Conservation (phyloP, 2,329 filamentous ascomycete species). For the Arthrobotrys sinensis region DNA sequence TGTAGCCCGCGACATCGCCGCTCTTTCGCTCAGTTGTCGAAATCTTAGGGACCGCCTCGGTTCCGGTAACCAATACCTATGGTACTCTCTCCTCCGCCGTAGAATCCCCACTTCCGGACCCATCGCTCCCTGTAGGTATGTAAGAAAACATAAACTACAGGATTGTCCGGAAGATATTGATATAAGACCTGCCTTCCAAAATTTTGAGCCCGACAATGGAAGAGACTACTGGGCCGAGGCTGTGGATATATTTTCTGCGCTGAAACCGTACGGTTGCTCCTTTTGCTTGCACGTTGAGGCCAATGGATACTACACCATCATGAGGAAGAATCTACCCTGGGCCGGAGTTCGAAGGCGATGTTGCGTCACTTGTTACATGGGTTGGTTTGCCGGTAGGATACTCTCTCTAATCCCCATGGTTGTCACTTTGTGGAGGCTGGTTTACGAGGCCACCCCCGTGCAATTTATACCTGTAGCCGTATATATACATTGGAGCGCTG, state of each 20-base stretch:
- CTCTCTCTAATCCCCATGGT: no score
- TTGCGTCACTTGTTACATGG: neutral
- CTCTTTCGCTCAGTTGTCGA: neutral
- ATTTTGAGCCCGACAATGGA: neutral
- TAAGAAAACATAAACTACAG: no score
- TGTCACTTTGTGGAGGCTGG: no score
- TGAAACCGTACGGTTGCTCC: neutral
- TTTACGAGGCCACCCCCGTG: no score
- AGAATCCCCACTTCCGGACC: no score
- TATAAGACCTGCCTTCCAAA: neutral
- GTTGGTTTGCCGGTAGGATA: constrained; percentile 5
- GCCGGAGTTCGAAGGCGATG: no score
- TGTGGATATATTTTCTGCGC: neutral
- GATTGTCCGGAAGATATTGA: neutral
- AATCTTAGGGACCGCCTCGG: neutral
- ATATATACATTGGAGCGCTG: no score
- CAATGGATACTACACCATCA: no score
- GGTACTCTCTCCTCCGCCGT: neutral
- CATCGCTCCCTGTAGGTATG: no score
- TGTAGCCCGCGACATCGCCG: neutral
- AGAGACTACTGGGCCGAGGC: neutral
- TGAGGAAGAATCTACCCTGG: no score
- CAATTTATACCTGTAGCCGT: no score
- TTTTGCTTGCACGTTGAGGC: neutral
- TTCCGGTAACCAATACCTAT: neutral